Evolutionary conservation across 768 basidiomycete genomes (phyloP).

Genomic region (Trichaptum fuscoviolaceum): DNA sequence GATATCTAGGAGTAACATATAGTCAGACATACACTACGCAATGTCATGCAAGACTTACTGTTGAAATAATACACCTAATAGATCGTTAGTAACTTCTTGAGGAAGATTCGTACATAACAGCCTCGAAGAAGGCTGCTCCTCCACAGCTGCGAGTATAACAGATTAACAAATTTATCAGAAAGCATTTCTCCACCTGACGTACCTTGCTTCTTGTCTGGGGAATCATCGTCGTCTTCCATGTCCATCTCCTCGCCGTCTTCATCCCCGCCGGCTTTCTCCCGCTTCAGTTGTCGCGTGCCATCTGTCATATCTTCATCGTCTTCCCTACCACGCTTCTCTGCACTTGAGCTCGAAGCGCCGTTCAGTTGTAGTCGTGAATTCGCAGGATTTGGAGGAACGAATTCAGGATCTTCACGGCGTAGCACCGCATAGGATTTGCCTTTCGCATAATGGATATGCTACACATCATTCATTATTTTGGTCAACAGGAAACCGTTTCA

Average conservation of each 20-base stretch:
- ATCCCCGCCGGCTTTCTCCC: slow-evolving; percentile 61
- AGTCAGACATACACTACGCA: slow-evolving; percentile 1
- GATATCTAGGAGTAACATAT: slow-evolving; percentile 49
- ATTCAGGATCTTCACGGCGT: slow-evolving; percentile 72
- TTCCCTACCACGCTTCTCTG: slow-evolving; percentile 60
- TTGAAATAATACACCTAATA: slow-evolving; percentile 84
- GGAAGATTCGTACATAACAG: slow-evolving; percentile 84
- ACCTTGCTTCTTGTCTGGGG: slow-evolving; percentile 41
- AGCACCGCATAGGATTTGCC: slow-evolving; percentile 83
- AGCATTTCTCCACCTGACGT: slow-evolving; percentile 31
- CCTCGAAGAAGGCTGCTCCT: slow-evolving; percentile 51
- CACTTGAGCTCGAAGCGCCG: slow-evolving; percentile 20
- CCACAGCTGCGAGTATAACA: slow-evolving; percentile 22
- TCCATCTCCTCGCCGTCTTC: slow-evolving; percentile 84
- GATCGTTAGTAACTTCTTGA: slow-evolving; percentile 83
- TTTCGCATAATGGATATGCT: slow-evolving; percentile 93
- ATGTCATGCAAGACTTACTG: slow-evolving; percentile 45
- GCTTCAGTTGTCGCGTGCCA: slow-evolving; percentile 56
- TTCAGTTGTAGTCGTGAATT: slow-evolving; percentile 24
- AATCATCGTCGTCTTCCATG: slow-evolving; percentile 84
- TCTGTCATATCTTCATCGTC: slow-evolving; percentile 47
- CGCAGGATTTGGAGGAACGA: slow-evolving; percentile 64
- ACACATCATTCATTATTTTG: slow-evolving; percentile 9
- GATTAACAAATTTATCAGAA: slow-evolving; percentile 24
- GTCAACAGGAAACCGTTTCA: slow-evolving; percentile 10